Evolutionary conservation across 495 filamentous ascomycete genomes (phyloP), one percentile per base, ranked within the genome.

Genomic region (Lepidopterella palustris): DNA sequence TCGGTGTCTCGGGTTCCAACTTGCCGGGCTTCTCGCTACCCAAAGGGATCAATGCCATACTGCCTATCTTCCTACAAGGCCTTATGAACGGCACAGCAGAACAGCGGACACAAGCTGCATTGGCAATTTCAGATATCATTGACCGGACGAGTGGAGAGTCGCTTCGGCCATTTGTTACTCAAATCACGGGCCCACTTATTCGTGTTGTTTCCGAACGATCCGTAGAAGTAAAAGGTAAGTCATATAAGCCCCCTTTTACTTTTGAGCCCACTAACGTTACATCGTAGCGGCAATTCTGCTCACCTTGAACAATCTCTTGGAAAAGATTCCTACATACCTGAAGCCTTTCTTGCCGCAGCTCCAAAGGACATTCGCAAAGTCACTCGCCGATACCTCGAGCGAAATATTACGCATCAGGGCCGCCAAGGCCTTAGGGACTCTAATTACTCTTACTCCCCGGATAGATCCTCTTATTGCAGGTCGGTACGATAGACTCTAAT

Each of bases 321-420:
- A 96, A 75, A 98, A 97, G 80, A 97, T 98, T 71, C 95, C 93
- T 4, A 83, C 89, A 18, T 89, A 92, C 58, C 82, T 98, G 42
- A 97, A 97, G 73, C 93, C 93, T 2, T 98, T 98, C 84, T 69
- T 98, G 64, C 93, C 93, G 10, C 93, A 98, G 70, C 84, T 98
- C 32, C 93, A 98, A 73, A 80, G 93, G 28, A 97, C 93, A 0
- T 98, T 98, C 76, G 92, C 93, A 29, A 92, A 96, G 76, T 91
- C 89, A 52, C 78, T 98, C 21, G 93, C 93, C 0, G 93, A 98
- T 72, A 85, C 91, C 0, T 88, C 91, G 8, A 97, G 92, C 71
- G 95, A 97, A 57, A 76, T 90, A 18, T 75, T 97, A 61, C 84
- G 93, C 55, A 87, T 85, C 53, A 79, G 93, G 31, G 93, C 95